Percentiles rank a stretch among this genome's conserved stretches.
These are phyloP conservation scores for Apostasia ramifera DNA, from an alignment of 106 monocot genomes.

Conservation along the genomic window DNA sequence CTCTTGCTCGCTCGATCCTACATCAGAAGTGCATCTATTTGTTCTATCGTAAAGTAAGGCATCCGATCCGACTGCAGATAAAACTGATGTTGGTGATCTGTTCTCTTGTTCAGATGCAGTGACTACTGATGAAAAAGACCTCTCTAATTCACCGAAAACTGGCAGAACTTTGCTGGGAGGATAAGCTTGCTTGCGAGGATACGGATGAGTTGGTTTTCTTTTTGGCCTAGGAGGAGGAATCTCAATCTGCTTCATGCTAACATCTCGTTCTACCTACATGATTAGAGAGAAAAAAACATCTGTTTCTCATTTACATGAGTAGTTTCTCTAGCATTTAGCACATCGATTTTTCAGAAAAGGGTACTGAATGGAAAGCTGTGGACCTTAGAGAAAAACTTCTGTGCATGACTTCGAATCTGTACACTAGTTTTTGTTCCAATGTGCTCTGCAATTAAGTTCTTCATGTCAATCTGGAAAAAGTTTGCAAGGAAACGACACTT, in stretches of 20 bases:
- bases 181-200: slow-evolving; percentile 63
- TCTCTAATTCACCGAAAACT: slow-evolving; percentile 8
- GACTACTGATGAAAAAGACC: slow-evolving; percentile 11
- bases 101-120: slow-evolving; percentile 36
- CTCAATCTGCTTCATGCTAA: slow-evolving; percentile 29
- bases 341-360: not conserved
- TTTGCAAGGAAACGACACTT: not conserved
- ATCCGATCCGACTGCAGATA: slow-evolving; percentile 43
- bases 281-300: not conserved
- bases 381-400: slow-evolving; percentile 64
- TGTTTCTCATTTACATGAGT: not conserved
- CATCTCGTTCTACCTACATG: slow-evolving; percentile 33
- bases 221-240: slow-evolving; percentile 91
- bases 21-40: slow-evolving; percentile 22
- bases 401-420: slow-evolving; percentile 70
- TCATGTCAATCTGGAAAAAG: not conserved
- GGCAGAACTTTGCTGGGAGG: slow-evolving; percentile 7
- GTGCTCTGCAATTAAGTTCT: slow-evolving; percentile 37
- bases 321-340: not conserved
- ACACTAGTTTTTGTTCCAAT: slow-evolving; percentile 73
- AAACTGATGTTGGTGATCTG: slow-evolving; percentile 58
- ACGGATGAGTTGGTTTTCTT: slow-evolving; percentile 70
- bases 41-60: slow-evolving; percentile 14
- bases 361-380: not conserved
- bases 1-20: slow-evolving; percentile 26